Evolutionary conservation across 176 grass and related monocot species (phyloP), one percentile per base, ranked within the genome.

Genomic region (Coix lacrymajobi): DNA sequence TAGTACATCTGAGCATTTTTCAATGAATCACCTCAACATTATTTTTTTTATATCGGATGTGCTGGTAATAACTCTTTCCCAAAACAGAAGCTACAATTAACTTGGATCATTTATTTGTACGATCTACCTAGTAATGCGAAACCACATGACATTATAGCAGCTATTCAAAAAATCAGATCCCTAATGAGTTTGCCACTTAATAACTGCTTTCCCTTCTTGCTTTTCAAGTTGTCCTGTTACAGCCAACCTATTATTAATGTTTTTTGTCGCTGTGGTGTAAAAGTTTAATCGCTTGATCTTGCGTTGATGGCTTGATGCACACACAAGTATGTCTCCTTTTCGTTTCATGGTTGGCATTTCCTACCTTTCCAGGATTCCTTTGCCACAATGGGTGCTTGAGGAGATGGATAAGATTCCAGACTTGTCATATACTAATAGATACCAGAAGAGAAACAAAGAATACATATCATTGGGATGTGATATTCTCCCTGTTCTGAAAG

Each of bases 381-480:
- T 94, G 52, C 92, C 92, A 19, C 51, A 77, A 67, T 94, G 92
- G 92, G 92, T 94, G 26, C 84, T 94, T 75, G 84, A 89, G 71
- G 87, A 94, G 76, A 94, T 94, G 92, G 87, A 89, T 19, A 91
- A 71, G 74, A 51, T 91, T 39, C 92, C 92, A 51, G 81, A 94
- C 67, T 77, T 94, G 81, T 88, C 87, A 82, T 94, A 87, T 86
- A 89, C 87, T 29, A 87, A 94, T 83, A 91, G 77, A 69, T 85
- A 85, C 71, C 74, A 81, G 46, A 76, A 79, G 73, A 87, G 89
- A 84, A 94, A 89, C 71, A 91, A 94, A 86, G 92, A 94, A 79
- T 94, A 89, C 68, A 91, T 94, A 74, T 94, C 92, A 82, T 66
- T 94, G 56, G 92, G 92, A 30, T 94, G 92, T 66, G 92, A 94